Base-by-base conservation (phyloP, 169 alveolate genomes). In the Babesia gibsoni region DNA sequence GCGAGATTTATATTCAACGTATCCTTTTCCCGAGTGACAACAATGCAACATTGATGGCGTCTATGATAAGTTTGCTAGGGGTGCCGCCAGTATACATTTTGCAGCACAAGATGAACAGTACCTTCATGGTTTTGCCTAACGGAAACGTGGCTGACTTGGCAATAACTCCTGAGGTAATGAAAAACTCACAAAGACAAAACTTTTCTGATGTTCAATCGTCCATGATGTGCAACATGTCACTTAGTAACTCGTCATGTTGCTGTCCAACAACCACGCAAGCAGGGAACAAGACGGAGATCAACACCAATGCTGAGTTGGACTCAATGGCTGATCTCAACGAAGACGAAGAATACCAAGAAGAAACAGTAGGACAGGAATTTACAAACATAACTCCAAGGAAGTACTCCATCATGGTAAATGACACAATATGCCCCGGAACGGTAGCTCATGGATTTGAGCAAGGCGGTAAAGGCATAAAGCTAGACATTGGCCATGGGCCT, bases 1-100 rank as follows among this genome's bases (percentile, higher is more conserved):
- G 98, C 48, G 99, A 98, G 79, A 92, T 97, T 16, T 90, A 91
- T 89, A 85, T 94, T 41, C 92, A 94, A 36, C 88, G 86, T 22
- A 93, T 94, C 49, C 73, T 93, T 48, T 94, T 95, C 84, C 95
- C 89, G 63, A 85, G 90, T 68, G 92, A 88, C 64, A 89, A 84
- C 83, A 80, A 84, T 78, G 64, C 93, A 53, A 85, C 92, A 20
- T 68, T 91, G 53, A 67, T 91, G 67, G 90, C 93, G 45, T 89
- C 91, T 10, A 91, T 91, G 73, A 84, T 84, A 18, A 72, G 91
- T 30, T 73, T 84, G 52, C 65, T 91, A 43, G 95, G 95, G 3
- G 88, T 77, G 35, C 81, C 90, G 39, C 94, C 95, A 39, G 73
- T 84, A 22, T 84, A 84, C 53, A 85, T 91, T 91, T 63, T 91